A percentile compares a stretch with the other conserved stretches of the same genome.
phyloP scores from a whole-genome alignment of 305 asterid genomes.

The Solanum chacoense region DNA sequence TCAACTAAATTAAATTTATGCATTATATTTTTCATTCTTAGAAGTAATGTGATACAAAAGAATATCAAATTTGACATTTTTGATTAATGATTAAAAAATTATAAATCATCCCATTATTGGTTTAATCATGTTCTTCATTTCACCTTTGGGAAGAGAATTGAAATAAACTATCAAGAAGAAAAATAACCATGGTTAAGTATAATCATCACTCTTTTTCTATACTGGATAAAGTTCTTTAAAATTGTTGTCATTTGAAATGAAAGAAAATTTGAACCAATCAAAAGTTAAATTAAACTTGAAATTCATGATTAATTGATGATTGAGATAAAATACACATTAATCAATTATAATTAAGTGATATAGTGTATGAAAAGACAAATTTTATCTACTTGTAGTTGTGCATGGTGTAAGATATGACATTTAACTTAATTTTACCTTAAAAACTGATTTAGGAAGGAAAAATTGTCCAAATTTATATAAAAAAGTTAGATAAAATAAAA shows the following conservation, averaged over 20 bases:
- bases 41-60: too few species aligned
- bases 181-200: not conserved
- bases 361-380: not conserved
- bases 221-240: not conserved
- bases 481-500: not conserved
- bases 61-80: not conserved
- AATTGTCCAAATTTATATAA: not conserved
- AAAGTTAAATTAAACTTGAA: not conserved
- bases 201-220: not conserved
- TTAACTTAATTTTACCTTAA: not conserved
- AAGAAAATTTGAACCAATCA: not conserved
- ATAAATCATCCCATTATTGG: not conserved
- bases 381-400: not conserved
- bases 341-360: not conserved
- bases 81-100: not conserved
- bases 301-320: not conserved
- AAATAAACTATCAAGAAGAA: not conserved
- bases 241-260: not conserved
- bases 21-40: not conserved
- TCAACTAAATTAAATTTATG: not conserved
- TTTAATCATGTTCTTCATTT: not conserved
- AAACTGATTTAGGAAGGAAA: not conserved
- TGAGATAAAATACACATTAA: not conserved
- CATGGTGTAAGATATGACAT: not conserved
- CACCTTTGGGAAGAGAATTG: conserved; percentile 6